Evolutionary conservation across 2,329 filamentous ascomycete genomes (phyloP).

Genomic region (Colletotrichum echinochloae): DNA sequence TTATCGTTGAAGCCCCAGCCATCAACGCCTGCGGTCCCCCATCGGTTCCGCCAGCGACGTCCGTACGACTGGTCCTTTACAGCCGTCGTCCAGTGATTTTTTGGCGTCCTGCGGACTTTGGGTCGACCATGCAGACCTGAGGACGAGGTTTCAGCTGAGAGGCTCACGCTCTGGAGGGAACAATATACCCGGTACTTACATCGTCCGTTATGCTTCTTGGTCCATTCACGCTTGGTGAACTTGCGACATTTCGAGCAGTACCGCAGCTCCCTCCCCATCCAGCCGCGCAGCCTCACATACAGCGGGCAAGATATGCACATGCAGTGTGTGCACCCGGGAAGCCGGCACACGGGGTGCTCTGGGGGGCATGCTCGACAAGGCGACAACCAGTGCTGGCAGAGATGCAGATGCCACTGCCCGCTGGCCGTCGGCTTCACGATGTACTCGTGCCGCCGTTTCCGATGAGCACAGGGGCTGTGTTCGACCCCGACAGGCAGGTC

Average conservation of each 20-base stretch:
- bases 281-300: background rate
- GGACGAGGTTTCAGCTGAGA: background rate
- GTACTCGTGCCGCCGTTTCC: background rate
- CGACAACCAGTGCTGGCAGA: background rate
- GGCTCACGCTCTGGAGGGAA: fast-evolving
- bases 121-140: conserved; percentile 20
- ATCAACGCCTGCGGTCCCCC: conserved; percentile 3
- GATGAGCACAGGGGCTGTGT: background rate
- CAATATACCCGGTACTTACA: conserved; percentile 7
- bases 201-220: conserved; percentile 19
- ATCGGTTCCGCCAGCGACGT: conserved; percentile 19
- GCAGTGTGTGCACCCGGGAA: conserved; percentile 18
- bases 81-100: conserved; percentile 25
- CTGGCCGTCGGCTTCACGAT: background rate
- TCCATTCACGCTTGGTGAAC: conserved; percentile 9
- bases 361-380: background rate
- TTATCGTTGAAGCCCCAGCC: background rate
- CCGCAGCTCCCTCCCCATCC: background rate
- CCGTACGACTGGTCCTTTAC: conserved; percentile 23
- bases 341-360: background rate
- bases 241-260: conserved; percentile 20
- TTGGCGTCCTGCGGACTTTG: background rate
- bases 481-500: background rate
- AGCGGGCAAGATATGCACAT: conserved; percentile 24
- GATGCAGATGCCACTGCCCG: too few species aligned